A percentile compares a stretch with the other conserved stretches of the same genome.
These are phyloP conservation scores for Ogataea nonfermentans DNA, from an alignment of 805 yeast species.

Conservation along the genomic window DNA sequence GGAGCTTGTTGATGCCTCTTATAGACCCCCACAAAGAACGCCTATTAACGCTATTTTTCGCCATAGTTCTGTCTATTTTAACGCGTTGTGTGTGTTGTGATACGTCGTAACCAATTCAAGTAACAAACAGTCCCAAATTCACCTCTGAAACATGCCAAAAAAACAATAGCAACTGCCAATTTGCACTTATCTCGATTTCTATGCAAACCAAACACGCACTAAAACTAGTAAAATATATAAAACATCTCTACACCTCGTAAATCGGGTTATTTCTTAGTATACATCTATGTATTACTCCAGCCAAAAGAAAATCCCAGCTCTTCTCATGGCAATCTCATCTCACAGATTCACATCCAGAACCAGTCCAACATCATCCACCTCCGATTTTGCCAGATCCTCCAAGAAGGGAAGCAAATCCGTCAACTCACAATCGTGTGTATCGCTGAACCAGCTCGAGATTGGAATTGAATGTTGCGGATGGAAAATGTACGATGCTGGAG, in stretches of 20 bases:
- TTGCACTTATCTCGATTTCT: neutral
- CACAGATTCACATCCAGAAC: slow-evolving; percentile 70
- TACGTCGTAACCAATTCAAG: slow-evolving; percentile 1
- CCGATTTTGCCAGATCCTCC: slow-evolving; percentile 71
- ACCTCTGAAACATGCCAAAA: slow-evolving; percentile 4
- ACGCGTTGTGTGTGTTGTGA: neutral
- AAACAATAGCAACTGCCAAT: slow-evolving; percentile 1
- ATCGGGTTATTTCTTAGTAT: slow-evolving; percentile 3
- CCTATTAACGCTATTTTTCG: slow-evolving; percentile 17
- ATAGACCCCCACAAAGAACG: slow-evolving; percentile 25
- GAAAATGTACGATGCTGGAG: slow-evolving; percentile 97
- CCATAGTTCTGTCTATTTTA: slow-evolving; percentile 7
- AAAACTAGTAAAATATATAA: neutral
- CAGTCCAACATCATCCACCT: slow-evolving; percentile 80
- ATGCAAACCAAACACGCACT: neutral
- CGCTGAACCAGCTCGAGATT: slow-evolving; percentile 97
- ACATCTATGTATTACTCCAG: slow-evolving; percentile 8
- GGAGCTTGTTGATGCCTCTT: slow-evolving; percentile 11
- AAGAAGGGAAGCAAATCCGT: slow-evolving; percentile 87
- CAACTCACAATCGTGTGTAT: slow-evolving; percentile 94
- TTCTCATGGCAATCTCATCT: slow-evolving; percentile 1
- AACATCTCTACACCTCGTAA: slow-evolving; percentile 1
- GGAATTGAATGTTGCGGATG: slow-evolving; percentile 99
- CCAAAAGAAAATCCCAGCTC: slow-evolving; percentile 11
- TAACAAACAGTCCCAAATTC: neutral